Conservation (phyloP, 352 stramenopile genomes). For the Pythium brachiatum region DNA sequence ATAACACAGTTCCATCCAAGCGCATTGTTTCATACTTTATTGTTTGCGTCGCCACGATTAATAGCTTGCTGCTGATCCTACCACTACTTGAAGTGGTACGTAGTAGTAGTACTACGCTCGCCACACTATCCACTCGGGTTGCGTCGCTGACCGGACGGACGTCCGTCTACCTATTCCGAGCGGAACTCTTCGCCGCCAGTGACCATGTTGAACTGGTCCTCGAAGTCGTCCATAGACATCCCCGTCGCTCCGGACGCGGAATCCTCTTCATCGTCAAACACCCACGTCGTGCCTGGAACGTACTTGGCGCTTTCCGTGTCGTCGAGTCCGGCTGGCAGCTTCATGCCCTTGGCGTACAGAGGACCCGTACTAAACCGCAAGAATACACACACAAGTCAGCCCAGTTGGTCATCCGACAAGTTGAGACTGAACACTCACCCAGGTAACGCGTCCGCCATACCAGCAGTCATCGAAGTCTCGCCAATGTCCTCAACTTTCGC, state of each 20-base stretch:
- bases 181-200: constrained; percentile 84
- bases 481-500: constrained; percentile 86
- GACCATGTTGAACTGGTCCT: constrained; percentile 85
- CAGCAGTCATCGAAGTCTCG: constrained; percentile 84
- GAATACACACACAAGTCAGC: too few species aligned
- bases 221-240: constrained; percentile 88
- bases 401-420: too few species aligned
- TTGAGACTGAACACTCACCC: constrained; percentile 39
- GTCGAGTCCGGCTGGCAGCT: constrained; percentile 52
- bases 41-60: not conserved
- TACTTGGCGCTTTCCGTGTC: constrained; percentile 77
- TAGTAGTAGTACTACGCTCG: not conserved
- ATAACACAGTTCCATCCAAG: constrained; percentile 1
- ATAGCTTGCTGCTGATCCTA: too few species aligned
- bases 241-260: constrained; percentile 41
- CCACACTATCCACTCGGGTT: not conserved
- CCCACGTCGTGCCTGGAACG: constrained; percentile 86
- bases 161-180: constrained; percentile 49
- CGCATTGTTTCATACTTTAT: constrained; percentile 3
- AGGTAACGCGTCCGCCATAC: constrained; percentile 75
- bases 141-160: not conserved
- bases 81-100: too few species aligned
- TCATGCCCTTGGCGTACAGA: constrained; percentile 80
- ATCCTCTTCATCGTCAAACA: constrained; percentile 82
- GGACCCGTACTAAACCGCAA: constrained; percentile 52